A percentile compares a stretch with the other conserved stretches of the same genome.
phyloP scores from a whole-genome alignment of 148 eudicot genomes.

The Beta vulgaris region DNA sequence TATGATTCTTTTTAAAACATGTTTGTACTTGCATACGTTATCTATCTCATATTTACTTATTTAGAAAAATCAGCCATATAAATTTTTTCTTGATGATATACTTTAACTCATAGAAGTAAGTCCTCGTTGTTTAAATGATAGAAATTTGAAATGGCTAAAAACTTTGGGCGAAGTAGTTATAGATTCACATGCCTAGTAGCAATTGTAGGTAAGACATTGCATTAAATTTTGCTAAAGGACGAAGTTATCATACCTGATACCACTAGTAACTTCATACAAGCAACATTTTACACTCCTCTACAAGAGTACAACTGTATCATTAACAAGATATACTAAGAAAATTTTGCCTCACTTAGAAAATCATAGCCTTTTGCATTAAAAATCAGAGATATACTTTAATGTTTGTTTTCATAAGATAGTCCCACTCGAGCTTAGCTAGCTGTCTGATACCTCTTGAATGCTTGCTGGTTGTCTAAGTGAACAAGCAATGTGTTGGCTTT shows the following conservation, averaged over 20 bases:
- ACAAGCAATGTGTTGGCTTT: conserved; percentile 17
- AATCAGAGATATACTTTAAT: no score
- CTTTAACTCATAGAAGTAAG: no score
- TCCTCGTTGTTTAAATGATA: neutral
- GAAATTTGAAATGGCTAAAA: conserved; percentile 1
- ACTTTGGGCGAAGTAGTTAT: neutral
- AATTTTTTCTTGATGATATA: no score
- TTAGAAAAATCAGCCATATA: no score
- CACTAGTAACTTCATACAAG: neutral
- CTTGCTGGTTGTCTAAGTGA: neutral
- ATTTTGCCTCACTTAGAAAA: neutral
- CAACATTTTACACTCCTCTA: neutral
- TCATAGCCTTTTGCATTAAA: neutral
- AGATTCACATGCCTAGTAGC: neutral
- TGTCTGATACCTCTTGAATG: neutral
- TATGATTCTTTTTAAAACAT: no score
- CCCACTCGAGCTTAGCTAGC: neutral
- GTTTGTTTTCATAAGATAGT: neutral
- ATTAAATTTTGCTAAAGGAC: neutral
- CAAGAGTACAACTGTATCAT: neutral
- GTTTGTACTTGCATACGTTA: no score
- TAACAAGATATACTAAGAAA: neutral
- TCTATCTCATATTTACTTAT: no score
- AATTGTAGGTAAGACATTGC: neutral
- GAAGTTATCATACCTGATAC: neutral